phyloP scores from a whole-genome alignment of 495 filamentous ascomycete species.

The Gamarada debralockiae region DNA sequence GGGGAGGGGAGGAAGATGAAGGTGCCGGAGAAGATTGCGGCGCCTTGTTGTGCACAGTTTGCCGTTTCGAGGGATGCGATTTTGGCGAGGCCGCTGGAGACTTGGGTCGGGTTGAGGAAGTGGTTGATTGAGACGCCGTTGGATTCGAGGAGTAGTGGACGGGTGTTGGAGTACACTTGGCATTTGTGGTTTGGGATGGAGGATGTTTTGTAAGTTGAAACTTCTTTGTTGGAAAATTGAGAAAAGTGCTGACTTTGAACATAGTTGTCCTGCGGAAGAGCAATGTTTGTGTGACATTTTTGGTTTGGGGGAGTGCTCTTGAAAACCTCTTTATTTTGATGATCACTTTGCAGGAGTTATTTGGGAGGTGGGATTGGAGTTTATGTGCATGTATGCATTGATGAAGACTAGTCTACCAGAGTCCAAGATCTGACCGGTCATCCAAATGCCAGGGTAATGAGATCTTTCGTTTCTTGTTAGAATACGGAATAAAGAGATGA shows the following conservation, averaged over 20 bases:
- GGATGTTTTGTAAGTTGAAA: conserved; percentile 35
- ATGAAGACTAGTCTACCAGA: no score
- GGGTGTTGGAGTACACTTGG: conserved; percentile 71
- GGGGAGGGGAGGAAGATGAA: neutral
- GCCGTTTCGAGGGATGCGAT: conserved; percentile 55
- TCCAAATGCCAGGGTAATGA: no score
- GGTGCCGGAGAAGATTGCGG: conserved; percentile 20
- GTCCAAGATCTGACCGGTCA: no score
- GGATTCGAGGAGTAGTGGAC: conserved; percentile 51
- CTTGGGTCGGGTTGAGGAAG: conserved; percentile 10
- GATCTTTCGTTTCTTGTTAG: no score
- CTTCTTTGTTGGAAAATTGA: neutral
- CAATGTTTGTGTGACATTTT: conserved; percentile 65
- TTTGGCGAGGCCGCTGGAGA: conserved; percentile 34
- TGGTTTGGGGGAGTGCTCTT: conserved; percentile 29
- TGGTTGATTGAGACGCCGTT: conserved; percentile 13
- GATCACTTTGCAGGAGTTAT: no score
- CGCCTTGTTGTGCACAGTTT: conserved; percentile 70
- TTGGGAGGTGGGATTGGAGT: no score
- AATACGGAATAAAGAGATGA: no score
- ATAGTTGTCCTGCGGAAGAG: conserved; percentile 48
- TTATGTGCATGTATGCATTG: no score
- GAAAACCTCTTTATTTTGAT: no score
- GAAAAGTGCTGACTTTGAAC: conserved; percentile 2
- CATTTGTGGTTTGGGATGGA: conserved; percentile 58